phyloP scores from a whole-genome alignment of 805 yeast species.

The Vanderwaltozyma yarrowii region DNA sequence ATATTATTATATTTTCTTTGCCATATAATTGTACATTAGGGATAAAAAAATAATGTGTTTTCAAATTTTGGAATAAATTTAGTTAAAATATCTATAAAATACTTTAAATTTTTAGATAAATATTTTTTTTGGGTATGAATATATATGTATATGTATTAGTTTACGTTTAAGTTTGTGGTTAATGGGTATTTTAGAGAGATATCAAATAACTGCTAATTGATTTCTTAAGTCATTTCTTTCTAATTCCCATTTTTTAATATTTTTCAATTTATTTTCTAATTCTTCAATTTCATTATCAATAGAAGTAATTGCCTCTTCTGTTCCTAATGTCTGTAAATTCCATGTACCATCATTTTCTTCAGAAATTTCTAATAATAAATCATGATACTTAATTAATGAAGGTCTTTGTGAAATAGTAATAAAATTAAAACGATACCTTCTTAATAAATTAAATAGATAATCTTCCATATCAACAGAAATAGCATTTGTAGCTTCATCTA shows the following conservation, averaged over 20 bases:
- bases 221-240: conserved; percentile 50
- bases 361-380: conserved; percentile 58
- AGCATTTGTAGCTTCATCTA: conserved; percentile 94
- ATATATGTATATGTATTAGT: background rate
- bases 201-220: conserved; percentile 24
- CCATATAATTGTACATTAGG: background rate
- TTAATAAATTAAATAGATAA: conserved; percentile 65
- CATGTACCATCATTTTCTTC: conserved; percentile 44
- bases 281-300: conserved; percentile 68
- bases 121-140: too few species aligned
- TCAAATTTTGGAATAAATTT: too few species aligned
- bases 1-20: too few species aligned
- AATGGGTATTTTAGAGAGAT: too few species aligned
- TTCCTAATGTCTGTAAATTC: conserved; percentile 54
- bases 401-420: conserved; percentile 81
- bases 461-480: conserved; percentile 87
- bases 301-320: conserved; percentile 53
- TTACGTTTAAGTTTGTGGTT: too few species aligned
- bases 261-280: conserved; percentile 48
- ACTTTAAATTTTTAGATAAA: too few species aligned
- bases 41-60: background rate
- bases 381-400: conserved; percentile 75
- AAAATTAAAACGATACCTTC: conserved; percentile 58
- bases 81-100: too few species aligned
- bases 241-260: conserved; percentile 47